Evolutionary conservation across 179 eudicot species (phyloP).

Genomic region (Gypsophila paniculata): DNA sequence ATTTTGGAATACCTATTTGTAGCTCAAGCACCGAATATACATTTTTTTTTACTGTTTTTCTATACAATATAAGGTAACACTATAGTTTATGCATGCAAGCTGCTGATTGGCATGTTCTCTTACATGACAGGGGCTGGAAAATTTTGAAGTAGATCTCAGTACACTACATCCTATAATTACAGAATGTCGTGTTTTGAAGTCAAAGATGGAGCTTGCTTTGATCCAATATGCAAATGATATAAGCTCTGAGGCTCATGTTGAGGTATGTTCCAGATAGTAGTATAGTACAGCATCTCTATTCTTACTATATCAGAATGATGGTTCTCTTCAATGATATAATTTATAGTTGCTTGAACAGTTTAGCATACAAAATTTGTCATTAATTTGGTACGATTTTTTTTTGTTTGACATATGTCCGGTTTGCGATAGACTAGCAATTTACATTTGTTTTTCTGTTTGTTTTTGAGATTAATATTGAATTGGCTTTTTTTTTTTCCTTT

Average conservation of each 20-base stretch:
- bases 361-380: neutral
- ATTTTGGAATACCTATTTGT: neutral
- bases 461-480: neutral
- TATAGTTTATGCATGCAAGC: slow-evolving; percentile 5
- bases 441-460: neutral
- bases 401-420: neutral
- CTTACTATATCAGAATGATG: neutral
- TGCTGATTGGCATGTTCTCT: slow-evolving; percentile 12
- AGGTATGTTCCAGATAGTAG: slow-evolving; percentile 38
- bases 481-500: neutral
- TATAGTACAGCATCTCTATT: slow-evolving; percentile 7
- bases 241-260: slow-evolving; percentile 97
- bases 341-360: neutral
- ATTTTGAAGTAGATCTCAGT: slow-evolving; percentile 58
- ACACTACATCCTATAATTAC: slow-evolving; percentile 86
- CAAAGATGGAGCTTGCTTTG: slow-evolving; percentile 72
- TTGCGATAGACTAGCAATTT: neutral
- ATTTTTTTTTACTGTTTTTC: too few relatives aligned
- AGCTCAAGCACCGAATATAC: neutral
- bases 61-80: neutral
- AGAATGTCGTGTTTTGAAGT: slow-evolving; percentile 86
- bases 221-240: slow-evolving; percentile 92
- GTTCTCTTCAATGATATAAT: neutral
- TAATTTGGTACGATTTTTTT: neutral
- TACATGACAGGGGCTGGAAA: slow-evolving; percentile 65